phyloP scores from a whole-genome alignment of 345 rosid genomes.

The Carallia pectinifolia region DNA sequence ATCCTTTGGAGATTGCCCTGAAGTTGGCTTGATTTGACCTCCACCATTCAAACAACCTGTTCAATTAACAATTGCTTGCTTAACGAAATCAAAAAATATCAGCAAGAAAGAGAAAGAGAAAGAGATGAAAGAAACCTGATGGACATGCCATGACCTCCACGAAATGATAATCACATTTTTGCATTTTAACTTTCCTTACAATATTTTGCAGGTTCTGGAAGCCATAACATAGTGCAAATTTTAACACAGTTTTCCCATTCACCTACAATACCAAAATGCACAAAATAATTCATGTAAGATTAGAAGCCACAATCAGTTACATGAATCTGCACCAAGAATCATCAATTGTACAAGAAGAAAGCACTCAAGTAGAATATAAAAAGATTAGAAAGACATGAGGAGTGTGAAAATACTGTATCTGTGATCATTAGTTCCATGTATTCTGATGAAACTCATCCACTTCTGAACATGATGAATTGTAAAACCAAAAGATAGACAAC shows the following conservation, averaged over 20 bases:
- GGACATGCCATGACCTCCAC: slow-evolving; percentile 99
- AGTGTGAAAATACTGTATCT: no score
- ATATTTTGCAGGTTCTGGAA: slow-evolving; percentile 90
- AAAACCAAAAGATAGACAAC: no score
- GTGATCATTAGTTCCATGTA: no score
- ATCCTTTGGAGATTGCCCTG: slow-evolving; percentile 73
- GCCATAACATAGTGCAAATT: slow-evolving; percentile 87
- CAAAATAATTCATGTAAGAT: not conserved
- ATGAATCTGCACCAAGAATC: no score
- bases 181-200: slow-evolving; percentile 71
- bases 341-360: no score
- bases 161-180: slow-evolving; percentile 80
- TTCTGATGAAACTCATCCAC: no score
- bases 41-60: slow-evolving; percentile 95
- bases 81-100: not conserved
- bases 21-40: slow-evolving; percentile 92
- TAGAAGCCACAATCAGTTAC: not conserved
- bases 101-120: not conserved
- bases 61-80: not conserved
- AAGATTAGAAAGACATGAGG: no score
- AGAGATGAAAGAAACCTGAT: slow-evolving; percentile 48
- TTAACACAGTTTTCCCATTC: slow-evolving; percentile 69
- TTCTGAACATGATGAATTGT: no score
- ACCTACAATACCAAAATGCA: slow-evolving; percentile 40
- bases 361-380: no score